phyloP scores from a whole-genome alignment of 148 eudicot genomes.

The Silene uniflora region DNA sequence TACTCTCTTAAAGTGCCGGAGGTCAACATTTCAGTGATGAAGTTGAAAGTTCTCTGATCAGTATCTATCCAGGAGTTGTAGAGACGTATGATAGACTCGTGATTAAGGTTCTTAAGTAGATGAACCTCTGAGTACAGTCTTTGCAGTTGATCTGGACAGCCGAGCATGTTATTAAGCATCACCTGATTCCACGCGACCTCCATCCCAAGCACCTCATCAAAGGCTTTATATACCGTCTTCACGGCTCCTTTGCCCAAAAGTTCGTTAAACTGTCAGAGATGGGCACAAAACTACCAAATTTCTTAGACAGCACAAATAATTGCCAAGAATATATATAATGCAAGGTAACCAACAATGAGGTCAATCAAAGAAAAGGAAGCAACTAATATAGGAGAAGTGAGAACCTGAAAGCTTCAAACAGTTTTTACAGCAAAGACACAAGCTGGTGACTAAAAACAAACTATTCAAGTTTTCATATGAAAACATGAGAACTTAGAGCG shows the following conservation, averaged over 20 bases:
- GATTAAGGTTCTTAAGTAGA: constrained; percentile 68
- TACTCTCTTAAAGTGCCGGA: constrained; percentile 96
- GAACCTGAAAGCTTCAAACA: not conserved
- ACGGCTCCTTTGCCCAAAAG: constrained; percentile 20
- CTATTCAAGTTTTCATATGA: not conserved
- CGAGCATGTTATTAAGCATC: constrained; percentile 47
- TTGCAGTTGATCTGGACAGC: constrained; percentile 55
- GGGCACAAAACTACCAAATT: not conserved
- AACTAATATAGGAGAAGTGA: not conserved
- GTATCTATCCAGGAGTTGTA: constrained; percentile 71
- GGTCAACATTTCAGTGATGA: constrained; percentile 91
- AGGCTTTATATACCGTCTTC: constrained; percentile 32
- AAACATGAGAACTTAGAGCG: not conserved
- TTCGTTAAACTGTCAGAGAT: constrained; percentile 38
- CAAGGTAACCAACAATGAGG: not conserved
- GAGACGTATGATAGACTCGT: constrained; percentile 60
- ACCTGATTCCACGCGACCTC: constrained; percentile 41
- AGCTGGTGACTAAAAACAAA: not conserved
- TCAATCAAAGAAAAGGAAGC: not conserved
- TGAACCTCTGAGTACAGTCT: constrained; percentile 83
- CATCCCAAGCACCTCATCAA: constrained; percentile 33
- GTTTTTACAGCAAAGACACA: not conserved
- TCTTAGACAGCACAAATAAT: not conserved
- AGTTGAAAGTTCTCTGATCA: constrained; percentile 64
- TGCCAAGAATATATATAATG: not conserved